Evolutionary conservation across 805 yeast species (phyloP).

Genomic region (Pichia deserticola): DNA sequence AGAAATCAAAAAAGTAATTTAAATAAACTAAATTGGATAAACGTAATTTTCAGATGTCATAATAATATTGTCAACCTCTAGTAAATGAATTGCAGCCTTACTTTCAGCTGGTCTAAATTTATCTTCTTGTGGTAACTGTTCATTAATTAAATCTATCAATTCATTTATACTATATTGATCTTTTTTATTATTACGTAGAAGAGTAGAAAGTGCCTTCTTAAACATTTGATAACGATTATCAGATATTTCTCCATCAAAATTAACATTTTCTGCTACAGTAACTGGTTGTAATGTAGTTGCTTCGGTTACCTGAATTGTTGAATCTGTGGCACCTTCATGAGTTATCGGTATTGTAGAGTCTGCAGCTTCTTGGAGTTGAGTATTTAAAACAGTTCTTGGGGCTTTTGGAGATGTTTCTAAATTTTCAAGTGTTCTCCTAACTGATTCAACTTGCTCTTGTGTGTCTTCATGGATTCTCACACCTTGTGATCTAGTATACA

Average conservation of each 20-base stretch:
- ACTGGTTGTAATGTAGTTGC: constrained; percentile 16
- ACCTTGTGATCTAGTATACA: constrained; percentile 9
- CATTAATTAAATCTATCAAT: constrained; percentile 20
- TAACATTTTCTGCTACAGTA: constrained; percentile 8
- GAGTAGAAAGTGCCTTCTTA: constrained; percentile 38
- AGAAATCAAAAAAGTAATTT: background rate
- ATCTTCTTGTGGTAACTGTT: constrained; percentile 36
- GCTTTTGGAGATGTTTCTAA: constrained; percentile 11
- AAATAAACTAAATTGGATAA: constrained; percentile 32
- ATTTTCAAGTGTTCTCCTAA: constrained; percentile 20
- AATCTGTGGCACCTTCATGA: no score
- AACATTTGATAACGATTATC: constrained; percentile 41
- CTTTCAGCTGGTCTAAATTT: constrained; percentile 38
- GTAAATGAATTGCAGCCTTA: constrained; percentile 33
- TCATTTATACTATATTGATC: constrained; percentile 28
- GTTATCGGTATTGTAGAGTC: no score
- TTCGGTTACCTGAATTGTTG: background rate
- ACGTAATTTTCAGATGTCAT: constrained; percentile 43
- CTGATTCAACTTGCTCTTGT: constrained; percentile 15
- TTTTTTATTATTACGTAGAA: constrained; percentile 32
- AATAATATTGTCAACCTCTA: constrained; percentile 39
- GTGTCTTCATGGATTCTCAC: constrained; percentile 21
- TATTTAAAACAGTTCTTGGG: background rate
- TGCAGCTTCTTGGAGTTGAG: background rate
- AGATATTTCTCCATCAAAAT: constrained; percentile 35